phyloP scores from a whole-genome alignment of 495 filamentous ascomycete species.

The Aspergillus mulundensis region DNA sequence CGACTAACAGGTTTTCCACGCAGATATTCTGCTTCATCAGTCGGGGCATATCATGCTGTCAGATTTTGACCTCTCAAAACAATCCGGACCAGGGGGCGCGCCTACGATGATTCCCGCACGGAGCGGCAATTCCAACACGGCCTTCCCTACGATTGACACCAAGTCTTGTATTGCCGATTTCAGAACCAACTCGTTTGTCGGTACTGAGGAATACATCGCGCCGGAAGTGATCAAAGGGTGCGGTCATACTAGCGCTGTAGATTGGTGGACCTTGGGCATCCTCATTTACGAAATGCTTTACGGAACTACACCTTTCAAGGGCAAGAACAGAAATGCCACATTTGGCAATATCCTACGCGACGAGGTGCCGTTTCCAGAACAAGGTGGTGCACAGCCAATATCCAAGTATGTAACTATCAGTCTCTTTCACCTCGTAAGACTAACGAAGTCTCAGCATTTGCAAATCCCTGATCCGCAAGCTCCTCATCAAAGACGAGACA shows the following conservation, averaged over 20 bases:
- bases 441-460: slow-evolving; percentile 60
- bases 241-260: slow-evolving; percentile 95
- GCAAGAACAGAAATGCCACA: slow-evolving; percentile 96
- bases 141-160: slow-evolving; percentile 91
- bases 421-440: background rate
- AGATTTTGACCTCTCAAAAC: slow-evolving; percentile 97
- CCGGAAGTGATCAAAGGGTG: slow-evolving; percentile 98
- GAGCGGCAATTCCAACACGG: slow-evolving; percentile 72
- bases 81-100: slow-evolving; percentile 92
- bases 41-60: slow-evolving; percentile 99
- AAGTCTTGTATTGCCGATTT: slow-evolving; percentile 99
- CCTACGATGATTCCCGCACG: slow-evolving; percentile 95
- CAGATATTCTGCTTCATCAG: slow-evolving; percentile 96
- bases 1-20: slow-evolving; percentile 7
- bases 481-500: slow-evolving; percentile 96
- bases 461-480: slow-evolving; percentile 93
- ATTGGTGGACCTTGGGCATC: slow-evolving; percentile 99
- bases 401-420: slow-evolving; percentile 67
- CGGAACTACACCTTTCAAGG: slow-evolving; percentile 97
- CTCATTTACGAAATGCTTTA: slow-evolving; percentile 99
- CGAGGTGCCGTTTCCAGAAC: slow-evolving; percentile 91
- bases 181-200: slow-evolving; percentile 96
- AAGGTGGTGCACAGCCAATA: slow-evolving; percentile 74
- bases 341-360: slow-evolving; percentile 97
- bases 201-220: slow-evolving; percentile 97